A percentile compares a stretch with the other conserved stretches of the same genome.
phyloP scores from a whole-genome alignment of 176 grass and related monocot genomes.

The Musa itinerans region DNA sequence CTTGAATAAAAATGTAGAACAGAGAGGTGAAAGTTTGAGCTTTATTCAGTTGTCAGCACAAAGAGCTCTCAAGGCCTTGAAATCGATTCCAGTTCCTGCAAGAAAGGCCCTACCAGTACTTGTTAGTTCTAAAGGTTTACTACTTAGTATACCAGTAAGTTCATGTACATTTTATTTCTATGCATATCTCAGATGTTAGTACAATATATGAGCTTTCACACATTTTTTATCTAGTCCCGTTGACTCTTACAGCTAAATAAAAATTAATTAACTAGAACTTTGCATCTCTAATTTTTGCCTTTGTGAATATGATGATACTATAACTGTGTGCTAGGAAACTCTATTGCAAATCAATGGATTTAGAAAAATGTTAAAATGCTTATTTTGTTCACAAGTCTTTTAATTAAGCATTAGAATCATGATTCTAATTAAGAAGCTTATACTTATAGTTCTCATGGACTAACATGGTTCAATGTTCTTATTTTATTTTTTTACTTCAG shows the following conservation, averaged over 20 bases:
- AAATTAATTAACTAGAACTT: too few relatives aligned
- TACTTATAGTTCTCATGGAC: too few relatives aligned
- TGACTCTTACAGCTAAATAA: too few relatives aligned
- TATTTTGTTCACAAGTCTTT: neutral
- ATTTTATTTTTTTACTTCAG: conserved; percentile 28
- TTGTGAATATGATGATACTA: neutral
- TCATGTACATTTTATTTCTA: neutral
- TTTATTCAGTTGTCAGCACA: conserved; percentile 51
- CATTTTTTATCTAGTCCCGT: too few relatives aligned
- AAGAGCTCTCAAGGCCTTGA: conserved; percentile 51
- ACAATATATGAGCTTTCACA: too few relatives aligned
- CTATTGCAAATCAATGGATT: neutral
- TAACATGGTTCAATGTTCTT: neutral
- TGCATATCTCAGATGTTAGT: neutral
- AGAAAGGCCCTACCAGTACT: conserved; percentile 75
- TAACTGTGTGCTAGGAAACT: neutral
- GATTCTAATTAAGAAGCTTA: neutral
- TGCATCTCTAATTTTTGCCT: too few relatives aligned
- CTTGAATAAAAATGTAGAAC: conserved; percentile 14
- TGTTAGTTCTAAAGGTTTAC: conserved; percentile 37
- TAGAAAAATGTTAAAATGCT: neutral
- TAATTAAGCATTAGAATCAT: neutral
- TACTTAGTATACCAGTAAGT: conserved; percentile 71
- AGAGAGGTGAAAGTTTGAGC: conserved; percentile 21
- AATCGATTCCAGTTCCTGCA: conserved; percentile 67